A percentile compares a stretch with the other conserved stretches of the same genome.
Conservation (phyloP, 2,329 filamentous ascomycete genomes). For the Pyrenophora teres region DNA sequence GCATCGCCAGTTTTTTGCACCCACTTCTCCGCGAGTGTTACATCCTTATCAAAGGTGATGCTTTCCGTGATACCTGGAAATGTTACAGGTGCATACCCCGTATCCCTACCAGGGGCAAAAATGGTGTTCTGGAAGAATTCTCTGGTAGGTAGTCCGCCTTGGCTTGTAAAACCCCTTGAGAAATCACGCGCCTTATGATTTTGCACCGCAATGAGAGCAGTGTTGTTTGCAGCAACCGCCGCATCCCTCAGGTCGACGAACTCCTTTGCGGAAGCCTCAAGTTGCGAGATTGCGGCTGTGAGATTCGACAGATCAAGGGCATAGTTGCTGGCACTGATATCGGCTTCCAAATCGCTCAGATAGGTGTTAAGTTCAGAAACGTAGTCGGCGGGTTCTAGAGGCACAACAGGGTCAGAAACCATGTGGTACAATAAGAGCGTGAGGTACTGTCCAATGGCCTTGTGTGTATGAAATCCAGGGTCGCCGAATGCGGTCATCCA, state of each 20-base stretch:
- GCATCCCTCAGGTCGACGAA: conserved; percentile 37
- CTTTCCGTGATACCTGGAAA: conserved; percentile 47
- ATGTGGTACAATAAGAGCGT: conserved; percentile 52
- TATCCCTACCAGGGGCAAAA: conserved; percentile 53
- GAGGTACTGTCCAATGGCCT: conserved; percentile 55
- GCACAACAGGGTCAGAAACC: conserved; percentile 46
- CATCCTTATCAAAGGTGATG: conserved; percentile 41
- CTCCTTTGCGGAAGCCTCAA: conserved; percentile 36
- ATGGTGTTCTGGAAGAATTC: conserved; percentile 55
- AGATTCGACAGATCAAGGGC: conserved; percentile 42
- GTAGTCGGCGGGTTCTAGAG: conserved; percentile 48
- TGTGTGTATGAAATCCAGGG: conserved; percentile 56
- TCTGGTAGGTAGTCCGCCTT: conserved; percentile 53
- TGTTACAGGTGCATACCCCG: conserved; percentile 47
- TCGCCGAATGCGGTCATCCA: conserved; percentile 60
- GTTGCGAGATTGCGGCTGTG: conserved; percentile 44
- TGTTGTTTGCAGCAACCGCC: conserved; percentile 36
- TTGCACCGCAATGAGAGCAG: conserved; percentile 40
- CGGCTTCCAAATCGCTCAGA: conserved; percentile 39
- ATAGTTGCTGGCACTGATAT: conserved; percentile 34
- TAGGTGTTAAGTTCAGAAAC: conserved; percentile 46
- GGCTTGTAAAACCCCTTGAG: conserved; percentile 52
- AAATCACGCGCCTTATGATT: conserved; percentile 55
- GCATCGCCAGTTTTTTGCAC: conserved; percentile 43
- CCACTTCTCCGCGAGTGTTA: conserved; percentile 40